These are phyloP conservation scores for Torrubiella hemipterigena DNA, from an alignment of 2,329 filamentous ascomycete genomes.

Conservation along the genomic window DNA sequence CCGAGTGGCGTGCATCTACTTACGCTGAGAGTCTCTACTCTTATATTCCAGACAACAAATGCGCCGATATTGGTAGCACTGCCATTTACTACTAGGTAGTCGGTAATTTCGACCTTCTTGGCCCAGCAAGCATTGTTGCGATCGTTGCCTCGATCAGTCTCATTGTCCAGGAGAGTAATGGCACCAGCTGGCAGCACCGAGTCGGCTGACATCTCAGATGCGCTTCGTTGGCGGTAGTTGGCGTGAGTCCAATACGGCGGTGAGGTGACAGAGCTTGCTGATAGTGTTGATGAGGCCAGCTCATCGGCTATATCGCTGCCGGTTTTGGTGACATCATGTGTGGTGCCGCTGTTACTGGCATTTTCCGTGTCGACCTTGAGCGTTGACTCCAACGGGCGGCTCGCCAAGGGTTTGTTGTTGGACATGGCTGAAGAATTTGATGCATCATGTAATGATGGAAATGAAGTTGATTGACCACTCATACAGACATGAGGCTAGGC, in stretches of 20 bases:
- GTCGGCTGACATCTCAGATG: constrained; percentile 33
- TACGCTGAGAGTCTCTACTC: constrained; percentile 74
- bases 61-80: constrained; percentile 56
- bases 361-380: neutral
- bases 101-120: constrained; percentile 46
- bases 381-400: too few relatives aligned
- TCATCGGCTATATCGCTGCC: constrained; percentile 7
- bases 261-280: constrained; percentile 18
- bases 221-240: constrained; percentile 21
- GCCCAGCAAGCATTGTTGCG: constrained; percentile 52
- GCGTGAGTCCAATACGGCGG: constrained; percentile 33
- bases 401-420: neutral
- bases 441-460: too few relatives aligned
- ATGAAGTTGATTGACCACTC: too few relatives aligned
- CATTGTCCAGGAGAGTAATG: constrained; percentile 53
- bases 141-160: constrained; percentile 36
- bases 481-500: too few relatives aligned
- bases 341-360: neutral
- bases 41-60: constrained; percentile 91
- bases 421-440: too few relatives aligned
- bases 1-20: constrained; percentile 18
- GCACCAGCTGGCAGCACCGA: constrained; percentile 38
- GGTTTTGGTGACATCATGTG: too few relatives aligned
- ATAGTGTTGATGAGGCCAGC: constrained; percentile 12
- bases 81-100: constrained; percentile 45